Conservation (phyloP, 2,329 filamentous ascomycete species). For the Trichoderma sp. region DNA sequence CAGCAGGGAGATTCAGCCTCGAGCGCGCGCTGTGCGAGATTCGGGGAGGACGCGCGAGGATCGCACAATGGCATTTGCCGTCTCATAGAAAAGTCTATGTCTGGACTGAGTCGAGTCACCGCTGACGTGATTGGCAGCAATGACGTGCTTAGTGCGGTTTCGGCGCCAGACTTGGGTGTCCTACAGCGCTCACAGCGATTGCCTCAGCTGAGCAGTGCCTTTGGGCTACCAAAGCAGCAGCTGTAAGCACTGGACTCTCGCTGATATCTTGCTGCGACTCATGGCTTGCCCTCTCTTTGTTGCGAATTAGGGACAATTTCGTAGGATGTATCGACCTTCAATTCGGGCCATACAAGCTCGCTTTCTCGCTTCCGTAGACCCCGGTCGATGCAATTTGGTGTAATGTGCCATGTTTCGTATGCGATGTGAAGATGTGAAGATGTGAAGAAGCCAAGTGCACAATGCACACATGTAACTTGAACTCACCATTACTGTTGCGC, state of each 20-base stretch:
- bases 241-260: not conserved
- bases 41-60: not conserved
- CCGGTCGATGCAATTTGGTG: not conserved
- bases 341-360: not conserved
- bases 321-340: not conserved
- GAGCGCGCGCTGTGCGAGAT: not conserved
- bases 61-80: not conserved
- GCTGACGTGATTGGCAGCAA: slow-evolving; percentile 23
- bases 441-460: not conserved
- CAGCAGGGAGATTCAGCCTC: not conserved
- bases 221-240: not conserved
- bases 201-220: not conserved
- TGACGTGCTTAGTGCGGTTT: slow-evolving; percentile 27
- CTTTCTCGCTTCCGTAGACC: not conserved
- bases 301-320: not conserved
- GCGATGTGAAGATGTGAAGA: not conserved
- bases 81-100: not conserved
- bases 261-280: not conserved
- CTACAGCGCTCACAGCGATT: not conserved
- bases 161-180: not conserved
- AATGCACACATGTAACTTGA: not conserved
- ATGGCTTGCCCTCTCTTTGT: no score
- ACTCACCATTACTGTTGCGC: slow-evolving; percentile 2
- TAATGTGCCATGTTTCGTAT: not conserved
- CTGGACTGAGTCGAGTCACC: not conserved